Conservation (phyloP, 345 rosid genomes). For the Pugionium cornutum region DNA sequence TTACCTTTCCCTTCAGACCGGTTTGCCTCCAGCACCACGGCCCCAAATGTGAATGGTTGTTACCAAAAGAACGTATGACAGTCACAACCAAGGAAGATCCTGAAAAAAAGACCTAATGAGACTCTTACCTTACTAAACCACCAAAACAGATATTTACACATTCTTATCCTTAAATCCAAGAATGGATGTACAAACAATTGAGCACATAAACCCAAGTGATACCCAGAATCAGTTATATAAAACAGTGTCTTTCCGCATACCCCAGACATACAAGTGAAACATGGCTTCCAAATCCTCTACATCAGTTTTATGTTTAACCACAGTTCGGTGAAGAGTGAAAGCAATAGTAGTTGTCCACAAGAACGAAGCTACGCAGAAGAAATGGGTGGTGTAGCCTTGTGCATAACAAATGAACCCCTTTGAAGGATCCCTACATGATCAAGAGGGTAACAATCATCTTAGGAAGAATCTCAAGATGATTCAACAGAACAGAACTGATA, state of each 20-base stretch:
- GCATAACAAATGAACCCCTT: conserved; percentile 82
- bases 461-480: neutral
- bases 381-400: conserved; percentile 82
- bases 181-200: neutral
- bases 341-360: conserved; percentile 96
- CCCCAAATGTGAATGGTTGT: conserved; percentile 69
- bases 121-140: conserved; percentile 2
- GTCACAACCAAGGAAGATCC: conserved; percentile 85
- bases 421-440: conserved; percentile 77
- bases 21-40: conserved; percentile 84
- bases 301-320: conserved; percentile 86
- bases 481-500: neutral
- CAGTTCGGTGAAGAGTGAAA: conserved; percentile 94
- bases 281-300: conserved; percentile 94
- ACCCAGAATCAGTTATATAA: neutral
- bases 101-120: conserved; percentile 38
- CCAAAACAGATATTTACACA: conserved; percentile 8
- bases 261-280: conserved; percentile 98
- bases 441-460: conserved; percentile 11
- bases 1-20: conserved; percentile 82
- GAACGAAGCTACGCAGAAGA: conserved; percentile 94
- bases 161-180: neutral
- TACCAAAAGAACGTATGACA: conserved; percentile 80
- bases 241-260: conserved; percentile 42
- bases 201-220: neutral